These are phyloP conservation scores for Berberis thunbergii DNA, from an alignment of 164 flowering plant species.

Conservation along the genomic window DNA sequence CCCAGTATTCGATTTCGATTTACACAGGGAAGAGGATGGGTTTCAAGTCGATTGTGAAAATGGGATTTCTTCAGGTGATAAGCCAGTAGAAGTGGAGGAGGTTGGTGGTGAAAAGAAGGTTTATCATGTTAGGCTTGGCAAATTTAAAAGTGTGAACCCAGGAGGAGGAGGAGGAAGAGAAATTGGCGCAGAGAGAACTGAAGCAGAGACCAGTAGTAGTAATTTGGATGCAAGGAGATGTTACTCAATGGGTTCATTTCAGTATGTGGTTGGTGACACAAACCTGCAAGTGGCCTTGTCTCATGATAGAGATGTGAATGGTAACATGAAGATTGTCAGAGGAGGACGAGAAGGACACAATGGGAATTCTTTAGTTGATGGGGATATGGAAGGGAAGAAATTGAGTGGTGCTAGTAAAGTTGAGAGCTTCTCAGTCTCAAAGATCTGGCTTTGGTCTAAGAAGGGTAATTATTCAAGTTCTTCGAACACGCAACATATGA, in stretches of 20 bases:
- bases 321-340: constrained; percentile 17
- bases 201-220: constrained; percentile 42
- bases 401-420: constrained; percentile 40
- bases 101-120: constrained; percentile 33
- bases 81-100: constrained; percentile 24
- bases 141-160: constrained; percentile 41
- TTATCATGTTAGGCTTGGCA: constrained; percentile 69
- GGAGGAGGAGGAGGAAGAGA: constrained; percentile 12
- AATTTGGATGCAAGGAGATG: constrained; percentile 73
- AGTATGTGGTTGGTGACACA: constrained; percentile 58
- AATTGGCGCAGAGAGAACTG: constrained; percentile 4
- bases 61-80: constrained; percentile 16
- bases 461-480: constrained; percentile 33
- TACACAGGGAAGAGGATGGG: constrained; percentile 26
- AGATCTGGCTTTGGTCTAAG: constrained; percentile 90
- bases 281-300: constrained; percentile 43
- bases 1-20: constrained; percentile 29
- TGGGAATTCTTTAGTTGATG: constrained; percentile 20
- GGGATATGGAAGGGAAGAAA: constrained; percentile 45
- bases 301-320: constrained; percentile 9
- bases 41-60: constrained; percentile 24
- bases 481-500: constrained; percentile 13
- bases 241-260: constrained; percentile 68
- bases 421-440: constrained; percentile 87
- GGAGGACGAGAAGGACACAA: constrained; percentile 13